phyloP scores from a whole-genome alignment of 345 rosid species.

The Toxicodendron radicans region DNA sequence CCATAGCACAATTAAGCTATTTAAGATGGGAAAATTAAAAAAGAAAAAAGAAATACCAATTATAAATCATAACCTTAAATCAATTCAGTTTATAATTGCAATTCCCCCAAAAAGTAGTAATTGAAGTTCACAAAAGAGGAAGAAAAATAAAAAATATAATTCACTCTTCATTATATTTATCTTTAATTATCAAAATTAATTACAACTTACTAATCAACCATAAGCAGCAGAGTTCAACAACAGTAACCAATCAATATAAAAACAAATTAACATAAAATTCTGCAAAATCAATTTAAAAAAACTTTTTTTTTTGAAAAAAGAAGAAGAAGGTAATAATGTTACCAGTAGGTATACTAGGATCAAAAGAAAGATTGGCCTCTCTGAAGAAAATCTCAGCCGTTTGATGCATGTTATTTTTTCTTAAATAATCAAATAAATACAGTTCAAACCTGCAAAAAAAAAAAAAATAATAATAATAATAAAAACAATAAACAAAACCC shows the following conservation, averaged over 20 bases:
- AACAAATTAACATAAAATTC: background rate
- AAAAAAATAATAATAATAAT: background rate
- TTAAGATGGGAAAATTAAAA: background rate
- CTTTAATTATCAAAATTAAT: background rate
- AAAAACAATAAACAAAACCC: background rate
- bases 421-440: conserved; percentile 19
- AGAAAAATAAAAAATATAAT: background rate
- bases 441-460: conserved; percentile 6
- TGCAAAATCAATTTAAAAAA: too few relatives aligned
- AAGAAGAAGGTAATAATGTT: background rate
- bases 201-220: background rate
- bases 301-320: too few relatives aligned
- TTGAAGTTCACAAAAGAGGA: background rate
- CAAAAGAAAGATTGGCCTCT: conserved; percentile 7
- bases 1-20: background rate
- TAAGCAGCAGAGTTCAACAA: background rate
- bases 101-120: background rate
- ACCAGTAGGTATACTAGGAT: conserved; percentile 10
- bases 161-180: background rate
- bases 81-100: background rate
- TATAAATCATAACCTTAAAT: background rate
- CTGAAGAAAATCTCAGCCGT: conserved; percentile 12
- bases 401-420: conserved; percentile 15
- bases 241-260: background rate
- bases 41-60: background rate